Conservation (phyloP, 345 rosid genomes). For the Lumnitzera racemosa region DNA sequence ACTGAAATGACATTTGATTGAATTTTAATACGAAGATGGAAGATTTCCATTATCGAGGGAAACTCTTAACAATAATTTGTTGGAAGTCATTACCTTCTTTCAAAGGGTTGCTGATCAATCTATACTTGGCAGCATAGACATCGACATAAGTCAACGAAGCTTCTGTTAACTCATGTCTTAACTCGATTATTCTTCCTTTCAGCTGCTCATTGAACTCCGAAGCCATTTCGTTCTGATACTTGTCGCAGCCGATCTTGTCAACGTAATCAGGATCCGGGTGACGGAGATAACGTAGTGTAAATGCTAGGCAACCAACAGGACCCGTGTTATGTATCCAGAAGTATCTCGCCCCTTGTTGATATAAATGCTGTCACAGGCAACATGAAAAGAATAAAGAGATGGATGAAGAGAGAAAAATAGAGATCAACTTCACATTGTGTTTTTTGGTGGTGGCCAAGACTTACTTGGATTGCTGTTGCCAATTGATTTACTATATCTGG, state of each 20-base stretch:
- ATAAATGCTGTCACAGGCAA: conserved; percentile 20
- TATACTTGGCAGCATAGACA: conserved; percentile 53
- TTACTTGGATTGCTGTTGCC: conserved; percentile 61
- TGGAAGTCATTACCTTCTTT: conserved; percentile 28
- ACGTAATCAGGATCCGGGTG: conserved; percentile 45
- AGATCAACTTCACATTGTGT: neutral
- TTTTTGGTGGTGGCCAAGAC: conserved; percentile 5
- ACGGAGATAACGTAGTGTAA: conserved; percentile 42
- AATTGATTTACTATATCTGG: conserved; percentile 58
- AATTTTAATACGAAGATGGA: too few species aligned
- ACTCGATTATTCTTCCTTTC: conserved; percentile 36
- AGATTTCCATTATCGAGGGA: too few species aligned
- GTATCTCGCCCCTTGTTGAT: conserved; percentile 36
- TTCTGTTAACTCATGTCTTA: conserved; percentile 39
- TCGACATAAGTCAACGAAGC: conserved; percentile 62
- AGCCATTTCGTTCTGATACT: conserved; percentile 61
- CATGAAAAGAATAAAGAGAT: neutral
- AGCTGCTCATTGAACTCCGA: conserved; percentile 56
- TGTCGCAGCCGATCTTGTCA: conserved; percentile 57
- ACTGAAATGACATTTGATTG: too few species aligned
- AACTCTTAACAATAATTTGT: too few species aligned
- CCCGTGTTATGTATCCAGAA: conserved; percentile 79
- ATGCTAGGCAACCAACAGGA: conserved; percentile 72
- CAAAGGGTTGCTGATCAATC: conserved; percentile 47
- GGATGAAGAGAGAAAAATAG: neutral